These are phyloP conservation scores for Boletus subluridellus DNA, from an alignment of 1,284 basidiomycete species.

Conservation along the genomic window DNA sequence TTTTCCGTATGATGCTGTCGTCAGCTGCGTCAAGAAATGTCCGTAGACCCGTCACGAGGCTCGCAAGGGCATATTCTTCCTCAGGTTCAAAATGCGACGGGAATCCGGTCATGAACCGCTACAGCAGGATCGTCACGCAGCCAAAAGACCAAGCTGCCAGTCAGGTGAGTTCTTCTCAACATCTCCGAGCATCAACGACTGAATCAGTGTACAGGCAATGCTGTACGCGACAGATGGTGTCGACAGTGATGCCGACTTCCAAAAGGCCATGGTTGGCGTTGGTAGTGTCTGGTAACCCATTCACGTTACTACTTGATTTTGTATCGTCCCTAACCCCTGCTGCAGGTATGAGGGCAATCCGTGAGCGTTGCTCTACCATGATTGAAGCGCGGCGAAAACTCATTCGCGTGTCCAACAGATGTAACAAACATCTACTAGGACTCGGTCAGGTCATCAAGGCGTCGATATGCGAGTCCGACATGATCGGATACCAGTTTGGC, in stretches of 20 bases:
- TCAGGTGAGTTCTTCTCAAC: constrained; percentile 54
- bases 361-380: constrained; percentile 42
- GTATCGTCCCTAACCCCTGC: constrained; percentile 13
- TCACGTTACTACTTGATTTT: background rate
- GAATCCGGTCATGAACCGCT: constrained; percentile 71
- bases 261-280: constrained; percentile 94
- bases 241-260: constrained; percentile 71
- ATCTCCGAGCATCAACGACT: background rate
- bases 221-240: constrained; percentile 93
- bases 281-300: constrained; percentile 84
- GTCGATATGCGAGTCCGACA: constrained; percentile 67
- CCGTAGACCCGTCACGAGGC: constrained; percentile 18
- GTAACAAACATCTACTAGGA: constrained; percentile 88
- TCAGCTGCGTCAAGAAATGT: constrained; percentile 18
- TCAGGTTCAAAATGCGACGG: constrained; percentile 42
- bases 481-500: constrained; percentile 97
- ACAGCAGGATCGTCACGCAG: constrained; percentile 80
- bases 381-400: background rate
- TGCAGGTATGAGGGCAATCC: constrained; percentile 87
- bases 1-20: constrained; percentile 21
- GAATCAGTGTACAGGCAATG: constrained; percentile 68
- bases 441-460: constrained; percentile 85
- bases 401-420: constrained; percentile 47
- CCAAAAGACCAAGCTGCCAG: constrained; percentile 92
- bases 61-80: constrained; percentile 41